Conservation (phyloP, 1,284 basidiomycete genomes). For the Irpex sp. region DNA sequence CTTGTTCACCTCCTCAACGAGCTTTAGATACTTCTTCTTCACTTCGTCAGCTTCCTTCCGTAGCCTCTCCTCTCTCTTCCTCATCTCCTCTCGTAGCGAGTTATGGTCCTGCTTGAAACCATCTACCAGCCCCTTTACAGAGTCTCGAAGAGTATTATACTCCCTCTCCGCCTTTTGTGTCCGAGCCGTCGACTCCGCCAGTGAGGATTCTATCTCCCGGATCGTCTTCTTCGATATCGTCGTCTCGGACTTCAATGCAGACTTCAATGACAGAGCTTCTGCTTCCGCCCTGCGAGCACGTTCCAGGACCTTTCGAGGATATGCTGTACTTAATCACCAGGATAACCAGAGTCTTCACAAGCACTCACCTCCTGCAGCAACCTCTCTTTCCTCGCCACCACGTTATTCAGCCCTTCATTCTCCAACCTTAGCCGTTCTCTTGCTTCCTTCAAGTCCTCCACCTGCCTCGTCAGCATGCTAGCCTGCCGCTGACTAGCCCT, state of each 20-base stretch:
- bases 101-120: constrained; percentile 69
- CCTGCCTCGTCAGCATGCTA: constrained; percentile 75
- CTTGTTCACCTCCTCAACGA: constrained; percentile 57
- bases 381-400: constrained; percentile 82
- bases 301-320: constrained; percentile 57
- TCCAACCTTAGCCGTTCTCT: constrained; percentile 77
- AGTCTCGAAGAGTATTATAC: constrained; percentile 72
- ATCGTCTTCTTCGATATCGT: constrained; percentile 67
- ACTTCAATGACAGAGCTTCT: constrained; percentile 60
- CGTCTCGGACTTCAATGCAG: constrained; percentile 70
- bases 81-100: constrained; percentile 65
- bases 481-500: constrained; percentile 74
- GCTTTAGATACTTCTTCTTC: constrained; percentile 58
- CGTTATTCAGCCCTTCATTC: constrained; percentile 82
- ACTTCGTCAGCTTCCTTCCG: constrained; percentile 60
- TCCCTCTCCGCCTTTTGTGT: constrained; percentile 77
- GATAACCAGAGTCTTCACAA: background rate
- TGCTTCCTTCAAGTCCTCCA: constrained; percentile 83
- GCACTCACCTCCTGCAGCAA: constrained; percentile 71
- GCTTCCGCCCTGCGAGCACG: constrained; percentile 79
- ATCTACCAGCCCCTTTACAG: constrained; percentile 63
- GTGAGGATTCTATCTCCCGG: constrained; percentile 70
- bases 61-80: constrained; percentile 61
- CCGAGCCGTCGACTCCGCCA: constrained; percentile 69
- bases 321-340: background rate